Evolutionary conservation across 2,329 filamentous ascomycete species (phyloP).

Genomic region (Furcasterigmium furcatum): DNA sequence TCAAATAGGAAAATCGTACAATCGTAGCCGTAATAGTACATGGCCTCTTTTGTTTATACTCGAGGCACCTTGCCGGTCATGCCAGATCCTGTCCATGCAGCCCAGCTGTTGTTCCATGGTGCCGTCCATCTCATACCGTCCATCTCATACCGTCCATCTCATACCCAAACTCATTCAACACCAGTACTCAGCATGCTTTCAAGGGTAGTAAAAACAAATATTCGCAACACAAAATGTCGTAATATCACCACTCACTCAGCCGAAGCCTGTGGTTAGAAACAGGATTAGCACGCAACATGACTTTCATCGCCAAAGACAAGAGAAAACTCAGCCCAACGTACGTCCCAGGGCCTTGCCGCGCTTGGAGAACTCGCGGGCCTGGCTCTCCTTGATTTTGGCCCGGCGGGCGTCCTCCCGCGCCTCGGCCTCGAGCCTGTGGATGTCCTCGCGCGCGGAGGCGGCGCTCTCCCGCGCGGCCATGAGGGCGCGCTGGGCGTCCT

Average conservation of each 20-base stretch:
- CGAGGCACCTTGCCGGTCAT: no score
- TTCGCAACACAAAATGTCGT: not conserved
- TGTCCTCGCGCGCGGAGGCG: slow-evolving; percentile 60
- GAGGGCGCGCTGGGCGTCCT: slow-evolving; percentile 62
- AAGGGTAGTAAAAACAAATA: no score
- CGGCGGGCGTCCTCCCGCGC: slow-evolving; percentile 61
- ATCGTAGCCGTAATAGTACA: no score
- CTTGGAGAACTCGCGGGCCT: slow-evolving; percentile 64
- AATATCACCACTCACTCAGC: not conserved
- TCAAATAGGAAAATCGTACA: no score
- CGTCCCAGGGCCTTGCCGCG: slow-evolving; percentile 66
- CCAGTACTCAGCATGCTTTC: no score
- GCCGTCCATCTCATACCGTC: no score
- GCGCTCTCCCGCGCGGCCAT: slow-evolving; percentile 55
- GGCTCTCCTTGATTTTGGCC: slow-evolving; percentile 66
- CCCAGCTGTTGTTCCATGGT: no score
- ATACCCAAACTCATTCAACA: no score
- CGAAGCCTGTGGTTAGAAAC: not conserved
- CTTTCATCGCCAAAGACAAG: not conserved
- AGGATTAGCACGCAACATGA: not conserved
- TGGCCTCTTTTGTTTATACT: no score
- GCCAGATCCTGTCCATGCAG: no score
- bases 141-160: no score
- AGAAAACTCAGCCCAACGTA: slow-evolving; percentile 36
- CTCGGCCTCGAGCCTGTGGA: slow-evolving; percentile 61